Evolutionary conservation across 768 basidiomycete species (phyloP), one percentile per base, ranked within the genome.

Genomic region (Amanita fuliginea): DNA sequence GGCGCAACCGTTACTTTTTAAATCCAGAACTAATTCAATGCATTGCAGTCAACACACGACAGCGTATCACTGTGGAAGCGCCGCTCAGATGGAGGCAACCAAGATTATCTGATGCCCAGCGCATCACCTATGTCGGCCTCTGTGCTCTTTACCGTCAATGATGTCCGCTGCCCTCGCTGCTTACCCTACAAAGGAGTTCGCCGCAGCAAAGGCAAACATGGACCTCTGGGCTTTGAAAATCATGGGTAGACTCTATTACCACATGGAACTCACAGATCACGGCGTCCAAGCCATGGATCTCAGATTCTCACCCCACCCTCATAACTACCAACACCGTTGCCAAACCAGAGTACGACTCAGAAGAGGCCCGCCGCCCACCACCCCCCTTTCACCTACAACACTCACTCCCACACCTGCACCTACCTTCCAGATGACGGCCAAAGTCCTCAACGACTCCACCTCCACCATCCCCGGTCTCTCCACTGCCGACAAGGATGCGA

Each of bases 291-390:
- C 95, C 7, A 69, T 71, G 54, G 96, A 99, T 67, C 85, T 99
- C 40, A 87, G n/a, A n/a, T n/a, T n/a, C n/a, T n/a, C n/a, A 91
- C 0, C 95, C 96, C 0, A 78, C 93, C 0, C 73, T 99, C 46
- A 95, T 96, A 86, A 91, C 94, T 1, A 98, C 95, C 0, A 92
- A 93, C 63, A 97, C 93, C 0, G 87, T 99, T 55, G 83, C 89
- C 41, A 99, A 99, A 67, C 96, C 96, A 0, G 96, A 98, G 62
- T 99, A 95, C 64, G 95, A 99, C 61, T 93, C 94, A 3, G 72
- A 64, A 37, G 86, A 89, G 59, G 89, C 85, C 6, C 74, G 66
- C 28, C 70, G 70, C 22, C 30, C 30, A 10, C n/a, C n/a, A n/a
- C 30, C 6, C 58, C 62, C 4, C 9, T 21, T 2, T 21, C 16